These are phyloP conservation scores for Saccharomyces jurei DNA, from an alignment of 805 yeast genomes.

Conservation along the genomic window DNA sequence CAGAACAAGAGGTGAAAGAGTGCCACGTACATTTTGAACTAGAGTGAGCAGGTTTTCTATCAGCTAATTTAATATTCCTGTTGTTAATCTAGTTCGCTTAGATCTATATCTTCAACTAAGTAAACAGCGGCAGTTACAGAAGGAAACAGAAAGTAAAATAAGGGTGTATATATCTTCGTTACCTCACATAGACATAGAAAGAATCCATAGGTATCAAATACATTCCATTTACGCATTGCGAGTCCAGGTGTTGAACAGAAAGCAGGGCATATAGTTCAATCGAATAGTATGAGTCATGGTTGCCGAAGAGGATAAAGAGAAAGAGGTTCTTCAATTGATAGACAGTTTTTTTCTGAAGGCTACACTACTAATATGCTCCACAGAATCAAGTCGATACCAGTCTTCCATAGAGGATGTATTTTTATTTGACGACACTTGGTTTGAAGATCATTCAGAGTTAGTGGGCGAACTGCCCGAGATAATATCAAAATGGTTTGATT, in stretches of 20 bases:
- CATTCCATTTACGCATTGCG: neutral
- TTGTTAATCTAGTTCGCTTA: neutral
- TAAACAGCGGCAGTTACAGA: neutral
- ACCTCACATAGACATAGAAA: neutral
- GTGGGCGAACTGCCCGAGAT: slow-evolving; percentile 13
- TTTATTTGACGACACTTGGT: slow-evolving; percentile 12
- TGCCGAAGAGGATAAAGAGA: slow-evolving; percentile 6
- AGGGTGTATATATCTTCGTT: neutral
- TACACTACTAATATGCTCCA: slow-evolving; percentile 46
- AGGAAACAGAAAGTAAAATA: neutral
- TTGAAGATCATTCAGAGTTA: slow-evolving; percentile 7
- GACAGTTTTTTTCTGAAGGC: slow-evolving; percentile 61
- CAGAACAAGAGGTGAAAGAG: neutral
- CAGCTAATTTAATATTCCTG: neutral
- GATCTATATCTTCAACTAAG: neutral
- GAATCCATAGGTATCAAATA: neutral
- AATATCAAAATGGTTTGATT: slow-evolving; percentile 57
- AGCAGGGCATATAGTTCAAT: neutral
- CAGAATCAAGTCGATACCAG: slow-evolving; percentile 32
- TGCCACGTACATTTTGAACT: neutral
- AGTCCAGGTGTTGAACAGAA: neutral
- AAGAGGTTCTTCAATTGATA: slow-evolving; percentile 32
- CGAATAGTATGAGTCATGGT: neutral
- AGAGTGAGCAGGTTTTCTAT: neutral
- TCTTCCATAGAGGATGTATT: slow-evolving; percentile 11